Evolutionary conservation across 2,329 filamentous ascomycete species (phyloP), one percentile per base, ranked within the genome.

Genomic region (Pseudodiploospora longispora): DNA sequence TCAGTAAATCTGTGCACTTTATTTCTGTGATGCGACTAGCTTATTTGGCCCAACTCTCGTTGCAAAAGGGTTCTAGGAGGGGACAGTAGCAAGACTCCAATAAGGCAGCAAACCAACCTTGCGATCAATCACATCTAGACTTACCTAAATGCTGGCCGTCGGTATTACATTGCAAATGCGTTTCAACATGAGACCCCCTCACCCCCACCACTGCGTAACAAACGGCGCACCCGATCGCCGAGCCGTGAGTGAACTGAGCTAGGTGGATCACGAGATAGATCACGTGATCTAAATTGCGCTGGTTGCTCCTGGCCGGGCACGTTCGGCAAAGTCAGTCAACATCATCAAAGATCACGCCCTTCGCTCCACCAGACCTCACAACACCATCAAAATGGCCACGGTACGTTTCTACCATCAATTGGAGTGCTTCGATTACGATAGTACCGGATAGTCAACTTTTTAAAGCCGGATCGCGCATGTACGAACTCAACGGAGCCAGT

Each of bases 361-460:
- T 65, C 66, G 70, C 68, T 71, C 66, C 61, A 62, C 59, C 58
- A 66, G 59, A 66, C 63, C 61, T 59, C 63, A 64, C 66, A 61
- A 66, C 61, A 72, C 61, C 64, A 61, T 69, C 72, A 82, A 72
- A 74, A 83, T 83, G 80, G 79, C 78, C 68, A 74, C 76, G 75
- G 80, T 84, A 78, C 75, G 80, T 82, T 38, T 45, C 59, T 54
- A 52, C 50, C 42, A 45, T 52, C 52, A 58, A 62, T 62, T 60
- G 55, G 49, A 43, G 48, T 43, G 39, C 19, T 41, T 19, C 19
- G 19, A 19, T 19, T 19, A 19, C 19, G 19, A 19, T 19, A 19
- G 19, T 19, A 19, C 19, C 19, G 19, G 19, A 19, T 19, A 19
- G 19, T 19, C 19, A 19, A 19, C 19, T 19, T 19, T 19, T 19